Evolutionary conservation across 164 flowering plant species (phyloP), one percentile per base, ranked within the genome.

Genomic region (Annona cherimola): DNA sequence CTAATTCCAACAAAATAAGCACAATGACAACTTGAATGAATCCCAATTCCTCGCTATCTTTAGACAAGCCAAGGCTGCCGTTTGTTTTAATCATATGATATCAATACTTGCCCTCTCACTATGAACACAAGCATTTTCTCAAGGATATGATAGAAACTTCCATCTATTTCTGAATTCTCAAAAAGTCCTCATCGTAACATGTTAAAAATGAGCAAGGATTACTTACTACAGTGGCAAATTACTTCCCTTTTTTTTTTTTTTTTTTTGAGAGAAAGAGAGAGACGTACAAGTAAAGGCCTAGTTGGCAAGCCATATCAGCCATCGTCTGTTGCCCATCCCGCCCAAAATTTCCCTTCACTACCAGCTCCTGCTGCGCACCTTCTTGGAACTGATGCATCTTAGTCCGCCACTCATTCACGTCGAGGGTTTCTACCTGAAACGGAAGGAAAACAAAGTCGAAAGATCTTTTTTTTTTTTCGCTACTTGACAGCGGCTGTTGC

Each of bases 231-330:
- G 35, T 26, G 35, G 35, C 35, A 26, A 26, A 26, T 26, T 26
- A 26, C 35, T 26, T 26, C 35, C 35, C 35, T 26, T 26, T 26
- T 26, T 26, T 26, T 26, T 26, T 26, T 26, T 26, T 26, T 26
- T 26, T 26, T 26, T 26, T 26, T 26, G 35, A 42, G 5, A 2
- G 2, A 44, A 61, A 50, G 2, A 57, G 20, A 26, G 35, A 45
- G 41, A 78, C 98, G 85, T 88, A 95, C 99, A 93, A 91, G 87
- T 95, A 79, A 79, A 95, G 90, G 4, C 91, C 96, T 69, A 89
- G 72, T 75, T 86, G 84, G 67, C 77, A 55, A 73, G 99, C 97
- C 92, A 95, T 91, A 77, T 91, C 94, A 44, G 78, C 73, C 44
- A 95, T 77, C 42, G 43, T 82, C 68, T 87, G 86, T 72, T 89